These are phyloP conservation scores for Laguncularia racemosa DNA, from an alignment of 345 rosid genomes.

Conservation along the genomic window DNA sequence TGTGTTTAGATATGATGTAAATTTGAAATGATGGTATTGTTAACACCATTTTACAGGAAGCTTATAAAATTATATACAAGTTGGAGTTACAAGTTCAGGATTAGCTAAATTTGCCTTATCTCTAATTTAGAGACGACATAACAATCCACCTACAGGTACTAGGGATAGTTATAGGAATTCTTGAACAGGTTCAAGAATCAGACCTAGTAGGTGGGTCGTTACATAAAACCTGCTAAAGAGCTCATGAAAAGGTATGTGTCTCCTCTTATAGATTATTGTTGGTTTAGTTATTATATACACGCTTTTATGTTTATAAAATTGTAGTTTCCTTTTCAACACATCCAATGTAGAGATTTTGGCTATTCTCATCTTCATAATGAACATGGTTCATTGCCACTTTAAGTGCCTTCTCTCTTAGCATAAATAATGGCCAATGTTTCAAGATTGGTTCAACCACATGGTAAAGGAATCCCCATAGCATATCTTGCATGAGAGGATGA, in stretches of 20 bases:
- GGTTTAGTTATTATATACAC: not conserved
- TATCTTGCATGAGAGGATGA: conserved; percentile 44
- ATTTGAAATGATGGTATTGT: too few species aligned
- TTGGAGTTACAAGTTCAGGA: too few species aligned
- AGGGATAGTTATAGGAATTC: too few species aligned
- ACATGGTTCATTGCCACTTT: conserved; percentile 36
- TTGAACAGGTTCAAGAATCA: too few species aligned
- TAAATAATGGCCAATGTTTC: conserved; percentile 54
- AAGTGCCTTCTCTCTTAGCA: conserved; percentile 50
- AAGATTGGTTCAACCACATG: conserved; percentile 36
- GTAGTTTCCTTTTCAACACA: conserved; percentile 46
- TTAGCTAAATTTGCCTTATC: too few species aligned
- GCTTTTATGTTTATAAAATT: not conserved
- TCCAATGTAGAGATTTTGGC: conserved; percentile 47
- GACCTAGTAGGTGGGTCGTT: too few species aligned
- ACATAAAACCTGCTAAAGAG: conserved; percentile 22
- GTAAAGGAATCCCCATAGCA: conserved; percentile 49
- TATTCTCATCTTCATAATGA: conserved; percentile 59
- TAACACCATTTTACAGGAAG: too few species aligned
- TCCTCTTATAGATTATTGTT: not conserved
- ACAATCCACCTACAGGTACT: too few species aligned
- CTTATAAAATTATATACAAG: too few species aligned
- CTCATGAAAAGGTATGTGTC: not conserved
- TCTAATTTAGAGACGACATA: too few species aligned
- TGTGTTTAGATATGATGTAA: too few species aligned